phyloP scores from a whole-genome alignment of 1,284 basidiomycete genomes.

The Sanghuangporus sanghuang region DNA sequence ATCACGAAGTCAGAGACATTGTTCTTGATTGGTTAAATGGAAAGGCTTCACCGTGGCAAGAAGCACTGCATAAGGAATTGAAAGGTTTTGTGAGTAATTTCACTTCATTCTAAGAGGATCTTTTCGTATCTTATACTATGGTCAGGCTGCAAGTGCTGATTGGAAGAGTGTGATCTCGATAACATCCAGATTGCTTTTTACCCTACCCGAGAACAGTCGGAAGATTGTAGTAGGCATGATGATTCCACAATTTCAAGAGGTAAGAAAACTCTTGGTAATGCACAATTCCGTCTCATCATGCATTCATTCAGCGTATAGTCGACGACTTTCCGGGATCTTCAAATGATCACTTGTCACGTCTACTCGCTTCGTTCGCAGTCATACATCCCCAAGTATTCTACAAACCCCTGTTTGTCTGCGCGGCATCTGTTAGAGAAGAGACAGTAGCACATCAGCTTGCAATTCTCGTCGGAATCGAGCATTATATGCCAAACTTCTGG shows the following conservation, averaged over 20 bases:
- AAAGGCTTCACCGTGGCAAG: conserved; percentile 5
- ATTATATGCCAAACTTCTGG: conserved; percentile 62
- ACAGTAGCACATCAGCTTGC: conserved; percentile 56
- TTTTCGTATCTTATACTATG: not conserved
- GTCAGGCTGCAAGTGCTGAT: conserved; percentile 35
- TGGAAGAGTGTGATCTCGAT: conserved; percentile 39
- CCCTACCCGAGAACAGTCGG: conserved; percentile 42
- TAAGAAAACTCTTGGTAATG: conserved; percentile 27
- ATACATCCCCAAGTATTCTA: conserved; percentile 64
- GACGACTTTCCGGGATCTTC: conserved; percentile 44
- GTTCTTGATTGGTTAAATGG: conserved; percentile 9
- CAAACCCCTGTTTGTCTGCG: conserved; percentile 69
- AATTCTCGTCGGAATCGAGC: conserved; percentile 44
- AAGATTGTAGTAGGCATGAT: conserved; percentile 33
- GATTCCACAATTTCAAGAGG: conserved; percentile 51
- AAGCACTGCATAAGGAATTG: conserved; percentile 6
- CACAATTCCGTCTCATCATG: conserved; percentile 12
- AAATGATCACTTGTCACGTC: conserved; percentile 37
- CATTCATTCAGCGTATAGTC: conserved; percentile 35
- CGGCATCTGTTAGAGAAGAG: conserved; percentile 55
- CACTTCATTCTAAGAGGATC: not conserved
- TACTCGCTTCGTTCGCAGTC: conserved; percentile 47
- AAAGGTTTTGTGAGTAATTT: conserved; percentile 9
- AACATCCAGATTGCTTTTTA: conserved; percentile 35
- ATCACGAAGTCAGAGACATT: not conserved